Base-by-base conservation (phyloP, 305 asterid genomes). In the Lippia alba region DNA sequence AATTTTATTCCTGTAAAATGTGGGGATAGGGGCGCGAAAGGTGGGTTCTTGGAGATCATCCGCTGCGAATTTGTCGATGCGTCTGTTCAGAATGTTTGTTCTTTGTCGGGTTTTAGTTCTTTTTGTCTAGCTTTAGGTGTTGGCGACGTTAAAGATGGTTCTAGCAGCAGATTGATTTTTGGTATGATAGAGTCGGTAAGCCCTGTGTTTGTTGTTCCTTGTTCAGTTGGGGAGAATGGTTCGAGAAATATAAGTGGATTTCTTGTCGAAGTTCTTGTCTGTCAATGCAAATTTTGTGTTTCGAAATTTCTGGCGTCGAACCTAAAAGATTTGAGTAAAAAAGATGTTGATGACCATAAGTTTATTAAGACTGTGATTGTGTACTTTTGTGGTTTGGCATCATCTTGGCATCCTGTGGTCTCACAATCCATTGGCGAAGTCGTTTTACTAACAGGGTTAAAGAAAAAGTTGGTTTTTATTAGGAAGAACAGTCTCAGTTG, bases 381-480 rank as follows among this genome's bases (percentile, higher is more conserved):
- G 6, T 90, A 83, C 83, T 88, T 88, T 61, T 82, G 75, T 73
- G 97, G 96, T 55, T 51, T 65, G 78, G 83, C 94, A 56, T 82
- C 96, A 24, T 85, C 89, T 6, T 94, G 97, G 97, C 89, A 87
- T 85, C 94, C 97, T 14, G 87, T 80, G 32, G 50, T 94, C 60
- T 82, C 86, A 12, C 80, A 79, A 60, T 74, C 86, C 55, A 62
- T 85, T 17, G 87, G 89, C 67, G 66, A 71, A 39, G 74, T 80
- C 16, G 83, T 88, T 73, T 70, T 85, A 33, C 44, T 94, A 4
- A 75, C 72, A 12, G 88, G 93, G 54, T 77, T 94, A 73, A 84
- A 79, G 86, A 91, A 81, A 76, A 87, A 84, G 80, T 51, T 84
- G 83, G 96, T 90, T 4, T 80, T 64, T 69, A 67, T 87, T 44